Evolutionary conservation across 148 eudicot genomes (phyloP).

Genomic region (Tetragonia tetragonoides): DNA sequence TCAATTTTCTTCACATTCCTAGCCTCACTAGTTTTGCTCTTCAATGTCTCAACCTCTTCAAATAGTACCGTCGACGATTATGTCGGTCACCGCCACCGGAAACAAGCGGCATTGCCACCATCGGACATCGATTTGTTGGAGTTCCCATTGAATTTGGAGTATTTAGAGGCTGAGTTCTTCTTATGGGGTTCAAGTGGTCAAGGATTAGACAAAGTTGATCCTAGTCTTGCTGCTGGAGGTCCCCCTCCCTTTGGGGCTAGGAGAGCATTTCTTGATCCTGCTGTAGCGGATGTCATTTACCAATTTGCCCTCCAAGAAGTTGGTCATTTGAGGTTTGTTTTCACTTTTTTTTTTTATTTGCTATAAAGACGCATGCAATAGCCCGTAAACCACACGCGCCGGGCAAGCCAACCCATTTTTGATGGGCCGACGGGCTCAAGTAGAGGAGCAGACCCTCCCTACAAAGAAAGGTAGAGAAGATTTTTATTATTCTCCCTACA

Average conservation of each 20-base stretch:
- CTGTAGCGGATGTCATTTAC: conserved; percentile 49
- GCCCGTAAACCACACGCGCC: too few species aligned
- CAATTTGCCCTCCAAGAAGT: conserved; percentile 80
- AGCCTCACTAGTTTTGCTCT: conserved; percentile 1
- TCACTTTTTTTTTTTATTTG: not conserved
- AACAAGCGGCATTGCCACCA: conserved; percentile 19
- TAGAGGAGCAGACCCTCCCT: too few species aligned
- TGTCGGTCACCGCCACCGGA: too few species aligned
- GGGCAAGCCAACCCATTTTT: too few species aligned
- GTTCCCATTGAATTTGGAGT: conserved; percentile 81
- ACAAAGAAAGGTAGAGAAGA: too few species aligned
- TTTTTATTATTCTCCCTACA: too few species aligned
- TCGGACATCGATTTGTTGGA: conserved; percentile 60
- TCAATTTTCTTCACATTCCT: conserved; percentile 7
- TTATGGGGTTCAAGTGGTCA: conserved; percentile 57
- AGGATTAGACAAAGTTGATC: conserved; percentile 59
- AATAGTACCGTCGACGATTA: not conserved
- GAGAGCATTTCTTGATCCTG: conserved; percentile 56
- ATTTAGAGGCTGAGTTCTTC: conserved; percentile 84
- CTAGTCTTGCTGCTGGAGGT: conserved; percentile 55
- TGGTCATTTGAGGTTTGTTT: conserved; percentile 65
- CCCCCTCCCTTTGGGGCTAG: conserved; percentile 54
- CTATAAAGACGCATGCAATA: not conserved
- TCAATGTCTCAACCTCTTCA: conserved; percentile 9
- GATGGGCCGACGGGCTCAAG: too few species aligned